These are phyloP conservation scores for Blastobotrys ciferrii DNA, from an alignment of 1,139 yeast species.

Conservation along the genomic window DNA sequence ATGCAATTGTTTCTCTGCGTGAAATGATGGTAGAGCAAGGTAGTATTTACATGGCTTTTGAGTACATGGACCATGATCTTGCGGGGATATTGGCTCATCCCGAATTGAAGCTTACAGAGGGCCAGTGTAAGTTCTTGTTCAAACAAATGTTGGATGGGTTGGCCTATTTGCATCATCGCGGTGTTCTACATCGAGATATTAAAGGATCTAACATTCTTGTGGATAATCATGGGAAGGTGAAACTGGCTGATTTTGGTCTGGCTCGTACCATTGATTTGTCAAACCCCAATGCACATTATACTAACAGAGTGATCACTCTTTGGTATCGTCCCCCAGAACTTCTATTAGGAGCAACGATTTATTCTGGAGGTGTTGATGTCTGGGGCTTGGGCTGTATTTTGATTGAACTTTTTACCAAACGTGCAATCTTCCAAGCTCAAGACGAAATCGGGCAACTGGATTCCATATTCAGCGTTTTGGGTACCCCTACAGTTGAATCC, in stretches of 20 bases:
- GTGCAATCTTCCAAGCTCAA: conserved; percentile 80
- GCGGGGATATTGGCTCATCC: conserved; percentile 85
- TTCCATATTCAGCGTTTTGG: conserved; percentile 78
- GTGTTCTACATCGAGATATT: conserved; percentile 88
- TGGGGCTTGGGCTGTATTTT: conserved; percentile 97
- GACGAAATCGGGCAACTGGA: conserved; percentile 84
- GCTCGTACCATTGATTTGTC: conserved; percentile 53
- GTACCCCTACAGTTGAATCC: conserved; percentile 69
- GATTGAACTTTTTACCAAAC: conserved; percentile 71
- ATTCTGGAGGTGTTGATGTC: conserved; percentile 87
- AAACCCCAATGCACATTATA: conserved; percentile 48
- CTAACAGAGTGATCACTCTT: conserved; percentile 89
- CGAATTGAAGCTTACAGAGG: conserved; percentile 56
- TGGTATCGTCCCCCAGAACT: conserved; percentile 99
- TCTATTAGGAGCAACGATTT: conserved; percentile 82
- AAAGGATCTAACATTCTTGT: conserved; percentile 89
- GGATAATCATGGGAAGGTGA: conserved; percentile 66
- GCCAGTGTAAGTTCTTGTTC: conserved; percentile 75
- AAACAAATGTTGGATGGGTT: conserved; percentile 78
- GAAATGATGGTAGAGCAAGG: conserved; percentile 89
- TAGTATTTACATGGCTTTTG: conserved; percentile 85
- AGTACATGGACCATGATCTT: conserved; percentile 89
- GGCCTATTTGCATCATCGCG: conserved; percentile 71
- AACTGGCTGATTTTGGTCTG: conserved; percentile 91
- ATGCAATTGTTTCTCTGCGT: conserved; percentile 71